Conservation (phyloP, 352 stramenopile species). For the Phytophthora pini region DNA sequence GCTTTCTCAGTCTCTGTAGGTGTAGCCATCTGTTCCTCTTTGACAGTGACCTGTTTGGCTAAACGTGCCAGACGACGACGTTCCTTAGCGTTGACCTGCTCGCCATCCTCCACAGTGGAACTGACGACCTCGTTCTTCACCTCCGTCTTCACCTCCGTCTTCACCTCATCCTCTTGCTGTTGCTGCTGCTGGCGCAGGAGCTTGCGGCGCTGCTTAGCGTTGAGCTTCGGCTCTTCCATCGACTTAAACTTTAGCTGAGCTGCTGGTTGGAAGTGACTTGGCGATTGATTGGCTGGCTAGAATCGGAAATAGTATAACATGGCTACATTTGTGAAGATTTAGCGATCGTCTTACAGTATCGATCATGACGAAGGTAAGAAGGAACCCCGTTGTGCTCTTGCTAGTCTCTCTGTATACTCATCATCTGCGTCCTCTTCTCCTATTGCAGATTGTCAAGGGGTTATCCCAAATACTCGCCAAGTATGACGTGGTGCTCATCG, state of each 20-base stretch:
- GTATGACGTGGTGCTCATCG: conserved; percentile 92
- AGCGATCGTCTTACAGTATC: too few relatives aligned
- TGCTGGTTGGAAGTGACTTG: conserved; percentile 12
- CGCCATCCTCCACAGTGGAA: neutral
- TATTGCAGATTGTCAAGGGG: conserved; percentile 39
- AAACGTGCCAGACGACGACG: conserved; percentile 35
- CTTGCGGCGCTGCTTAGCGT: conserved; percentile 85
- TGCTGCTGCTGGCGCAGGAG: conserved; percentile 66
- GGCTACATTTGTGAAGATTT: neutral
- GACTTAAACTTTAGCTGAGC: neutral
- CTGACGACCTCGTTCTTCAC: neutral
- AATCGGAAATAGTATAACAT: conserved; percentile 6
- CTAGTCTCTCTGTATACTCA: too few relatives aligned
- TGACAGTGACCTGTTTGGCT: conserved; percentile 20
- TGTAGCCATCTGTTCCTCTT: conserved; percentile 1
- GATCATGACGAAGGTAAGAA: too few relatives aligned
- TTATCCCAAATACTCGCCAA: conserved; percentile 46
- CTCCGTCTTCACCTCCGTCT: neutral
- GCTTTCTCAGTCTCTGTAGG: neutral
- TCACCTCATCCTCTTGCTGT: neutral
- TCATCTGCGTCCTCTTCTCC: too few relatives aligned
- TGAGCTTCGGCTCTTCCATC: conserved; percentile 43
- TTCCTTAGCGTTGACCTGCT: conserved; percentile 34
- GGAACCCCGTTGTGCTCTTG: too few relatives aligned
- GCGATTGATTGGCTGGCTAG: conserved; percentile 20